phyloP scores from a whole-genome alignment of 2,329 filamentous ascomycete species.

The Fusarium citri region DNA sequence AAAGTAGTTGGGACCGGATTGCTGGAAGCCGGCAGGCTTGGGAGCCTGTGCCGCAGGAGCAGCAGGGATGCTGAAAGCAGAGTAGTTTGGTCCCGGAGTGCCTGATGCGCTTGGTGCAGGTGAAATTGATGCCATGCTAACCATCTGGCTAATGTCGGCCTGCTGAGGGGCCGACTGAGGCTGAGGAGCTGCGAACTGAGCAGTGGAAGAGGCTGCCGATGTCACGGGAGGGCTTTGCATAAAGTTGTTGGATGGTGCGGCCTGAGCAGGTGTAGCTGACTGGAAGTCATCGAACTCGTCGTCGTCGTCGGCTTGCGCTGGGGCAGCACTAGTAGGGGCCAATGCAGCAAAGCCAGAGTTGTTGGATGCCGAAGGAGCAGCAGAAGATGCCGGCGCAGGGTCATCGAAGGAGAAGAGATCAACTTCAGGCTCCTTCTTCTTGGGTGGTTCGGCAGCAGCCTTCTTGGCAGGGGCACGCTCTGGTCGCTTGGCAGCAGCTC shows the following conservation, averaged over 20 bases:
- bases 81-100: constrained; percentile 71
- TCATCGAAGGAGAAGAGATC: constrained; percentile 96
- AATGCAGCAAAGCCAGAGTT: constrained; percentile 62
- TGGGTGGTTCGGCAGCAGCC: constrained; percentile 70
- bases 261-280: constrained; percentile 76
- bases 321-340: constrained; percentile 39
- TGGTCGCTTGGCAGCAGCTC: constrained; percentile 50
- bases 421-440: constrained; percentile 87
- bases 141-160: constrained; percentile 82
- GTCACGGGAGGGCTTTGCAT: constrained; percentile 60
- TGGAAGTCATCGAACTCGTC: constrained; percentile 99
- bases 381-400: constrained; percentile 63
- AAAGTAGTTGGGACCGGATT: constrained; percentile 89
- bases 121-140: constrained; percentile 83
- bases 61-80: constrained; percentile 63
- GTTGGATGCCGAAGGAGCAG: constrained; percentile 59
- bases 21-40: constrained; percentile 75
- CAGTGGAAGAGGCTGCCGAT: constrained; percentile 65
- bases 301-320: constrained; percentile 64
- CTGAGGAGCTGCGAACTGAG: constrained; percentile 83
- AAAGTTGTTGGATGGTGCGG: constrained; percentile 53
- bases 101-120: constrained; percentile 71
- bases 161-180: constrained; percentile 87
- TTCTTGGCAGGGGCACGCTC: constrained; percentile 54
- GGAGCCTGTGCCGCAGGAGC: constrained; percentile 57